phyloP scores from a whole-genome alignment of 352 stramenopile species.

The Globisporangium splendens region DNA sequence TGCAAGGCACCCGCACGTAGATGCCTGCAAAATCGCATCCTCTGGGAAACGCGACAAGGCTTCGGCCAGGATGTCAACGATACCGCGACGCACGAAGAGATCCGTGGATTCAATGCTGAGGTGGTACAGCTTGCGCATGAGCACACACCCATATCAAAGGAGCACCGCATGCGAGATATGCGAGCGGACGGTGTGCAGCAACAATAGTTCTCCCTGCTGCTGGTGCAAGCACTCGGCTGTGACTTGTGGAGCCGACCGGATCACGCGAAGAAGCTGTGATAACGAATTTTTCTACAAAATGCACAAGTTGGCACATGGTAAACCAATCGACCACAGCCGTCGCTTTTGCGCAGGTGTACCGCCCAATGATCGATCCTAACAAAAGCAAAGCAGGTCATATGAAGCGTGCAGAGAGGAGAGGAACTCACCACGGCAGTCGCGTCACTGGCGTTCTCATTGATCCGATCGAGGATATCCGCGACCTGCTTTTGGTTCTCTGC shows the following conservation, averaged over 20 bases:
- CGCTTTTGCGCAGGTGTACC: too few relatives aligned
- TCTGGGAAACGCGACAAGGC: conserved; percentile 51
- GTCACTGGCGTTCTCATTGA: conserved; percentile 32
- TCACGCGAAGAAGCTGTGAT: conserved; percentile 53
- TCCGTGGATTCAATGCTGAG: conserved; percentile 58
- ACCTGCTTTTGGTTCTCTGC: conserved; percentile 56
- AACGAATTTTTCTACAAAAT: conserved; percentile 60
- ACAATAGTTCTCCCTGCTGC: conserved; percentile 45
- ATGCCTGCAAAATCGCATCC: conserved; percentile 68
- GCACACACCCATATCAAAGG: conserved; percentile 70
- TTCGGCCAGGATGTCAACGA: conserved; percentile 44
- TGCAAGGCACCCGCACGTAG: conserved; percentile 54
- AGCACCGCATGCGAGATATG: conserved; percentile 63
- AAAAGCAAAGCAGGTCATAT: not conserved
- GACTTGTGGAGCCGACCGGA: conserved; percentile 58
- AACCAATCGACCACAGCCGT: too few relatives aligned
- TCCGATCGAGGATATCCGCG: conserved; percentile 39
- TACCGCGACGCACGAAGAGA: conserved; percentile 60
- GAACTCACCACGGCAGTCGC: conserved; percentile 40
- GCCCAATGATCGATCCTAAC: not conserved
- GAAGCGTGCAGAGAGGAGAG: not conserved
- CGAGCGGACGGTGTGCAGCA: conserved; percentile 54
- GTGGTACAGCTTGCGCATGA: conserved; percentile 74
- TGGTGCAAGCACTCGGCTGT: conserved; percentile 65
- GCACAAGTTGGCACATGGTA: too few relatives aligned